phyloP scores from a whole-genome alignment of 495 filamentous ascomycete genomes.

The Hypoxylon lenormandii region DNA sequence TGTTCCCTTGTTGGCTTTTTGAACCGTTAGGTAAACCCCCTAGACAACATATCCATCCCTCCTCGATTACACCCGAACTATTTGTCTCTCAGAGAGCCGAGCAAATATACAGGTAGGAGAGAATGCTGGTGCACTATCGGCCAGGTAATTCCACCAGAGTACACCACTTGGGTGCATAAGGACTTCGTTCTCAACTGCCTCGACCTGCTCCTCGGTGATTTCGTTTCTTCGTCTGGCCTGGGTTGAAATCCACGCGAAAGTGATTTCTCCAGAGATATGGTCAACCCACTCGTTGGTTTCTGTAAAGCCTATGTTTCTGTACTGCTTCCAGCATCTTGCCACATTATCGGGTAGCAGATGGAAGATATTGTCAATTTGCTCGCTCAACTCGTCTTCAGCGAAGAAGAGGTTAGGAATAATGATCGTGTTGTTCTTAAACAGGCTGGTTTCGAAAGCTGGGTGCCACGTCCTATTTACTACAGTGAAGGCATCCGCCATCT shows the following conservation, averaged over 20 bases:
- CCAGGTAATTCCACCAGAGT: constrained; percentile 22
- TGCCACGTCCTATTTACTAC: background rate
- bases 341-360: background rate
- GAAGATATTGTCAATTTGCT: background rate
- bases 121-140: background rate
- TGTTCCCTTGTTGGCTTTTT: no score
- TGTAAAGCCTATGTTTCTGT: background rate
- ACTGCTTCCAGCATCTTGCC: background rate
- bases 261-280: background rate
- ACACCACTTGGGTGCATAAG: constrained; percentile 24
- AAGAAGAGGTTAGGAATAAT: constrained; percentile 7
- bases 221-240: background rate
- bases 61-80: background rate
- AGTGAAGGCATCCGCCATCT: background rate
- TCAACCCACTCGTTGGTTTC: background rate
- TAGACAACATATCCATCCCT: no score
- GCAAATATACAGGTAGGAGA: constrained; percentile 8
- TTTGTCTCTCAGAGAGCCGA: background rate
- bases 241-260: constrained; percentile 10
- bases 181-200: background rate
- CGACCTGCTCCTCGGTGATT: background rate
- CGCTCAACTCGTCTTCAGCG: background rate
- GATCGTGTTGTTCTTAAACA: constrained; percentile 11
- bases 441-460: background rate
- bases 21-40: no score